A percentile compares a stretch with the other conserved stretches of the same genome.
phyloP scores from a whole-genome alignment of 2,329 filamentous ascomycete species.

The Dothidotthia symphoricarpi region DNA sequence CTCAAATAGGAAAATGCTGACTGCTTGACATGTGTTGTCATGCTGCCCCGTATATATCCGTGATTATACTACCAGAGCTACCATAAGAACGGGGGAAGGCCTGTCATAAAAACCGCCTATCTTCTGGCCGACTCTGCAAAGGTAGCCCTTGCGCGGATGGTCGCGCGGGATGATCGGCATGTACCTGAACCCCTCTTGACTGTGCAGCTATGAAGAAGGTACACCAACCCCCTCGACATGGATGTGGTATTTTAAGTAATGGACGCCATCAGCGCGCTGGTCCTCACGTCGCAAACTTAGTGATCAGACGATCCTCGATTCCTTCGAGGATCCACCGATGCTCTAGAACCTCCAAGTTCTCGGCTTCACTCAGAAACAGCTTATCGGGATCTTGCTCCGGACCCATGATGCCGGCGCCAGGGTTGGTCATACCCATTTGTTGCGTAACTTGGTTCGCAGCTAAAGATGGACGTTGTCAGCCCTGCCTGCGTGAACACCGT shows the following conservation, averaged over 20 bases:
- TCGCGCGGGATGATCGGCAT: conserved; percentile 25
- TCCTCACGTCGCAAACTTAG: conserved; percentile 33
- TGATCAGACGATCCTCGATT: conserved; percentile 79
- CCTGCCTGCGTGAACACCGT: conserved; percentile 2
- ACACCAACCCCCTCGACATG: conserved; percentile 5
- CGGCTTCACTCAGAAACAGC: conserved; percentile 85
- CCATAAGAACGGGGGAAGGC: conserved; percentile 22
- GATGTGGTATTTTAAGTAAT: conserved; percentile 8
- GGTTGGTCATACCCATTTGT: conserved; percentile 74
- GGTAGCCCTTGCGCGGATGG: conserved; percentile 15
- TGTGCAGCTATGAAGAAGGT: conserved; percentile 2
- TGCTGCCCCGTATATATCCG: too few species aligned
- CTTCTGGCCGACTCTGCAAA: conserved; percentile 18
- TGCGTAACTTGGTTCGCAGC: conserved; percentile 89
- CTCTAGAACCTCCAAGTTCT: conserved; percentile 93
- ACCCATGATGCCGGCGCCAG: conserved; percentile 77
- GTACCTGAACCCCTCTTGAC: conserved; percentile 10
- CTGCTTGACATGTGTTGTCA: conserved; percentile 12
- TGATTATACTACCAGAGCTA: conserved; percentile 21
- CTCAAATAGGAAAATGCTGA: conserved; percentile 1
- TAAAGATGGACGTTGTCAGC: conserved; percentile 45
- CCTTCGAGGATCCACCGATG: conserved; percentile 89
- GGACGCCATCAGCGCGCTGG: conserved; percentile 5
- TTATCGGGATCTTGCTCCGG: conserved; percentile 95
- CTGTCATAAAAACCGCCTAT: conserved; percentile 32